Conservation (phyloP, 208 protist genomes). For the Jaenimonas drosophilae region DNA sequence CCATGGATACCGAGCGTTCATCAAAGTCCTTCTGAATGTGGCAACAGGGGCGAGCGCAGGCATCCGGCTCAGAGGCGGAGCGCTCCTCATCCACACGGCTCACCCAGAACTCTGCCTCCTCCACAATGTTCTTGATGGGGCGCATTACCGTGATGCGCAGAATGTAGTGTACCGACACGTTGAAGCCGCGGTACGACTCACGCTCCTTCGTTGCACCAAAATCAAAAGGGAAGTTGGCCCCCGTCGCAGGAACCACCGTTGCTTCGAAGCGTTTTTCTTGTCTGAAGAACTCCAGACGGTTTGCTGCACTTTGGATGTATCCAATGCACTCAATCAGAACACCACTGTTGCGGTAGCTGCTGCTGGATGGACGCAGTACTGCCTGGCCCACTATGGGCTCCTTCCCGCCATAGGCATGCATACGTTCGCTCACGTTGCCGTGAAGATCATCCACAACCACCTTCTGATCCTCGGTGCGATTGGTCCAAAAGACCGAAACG, state of each 20-base stretch:
- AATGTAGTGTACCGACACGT: conserved; percentile 56
- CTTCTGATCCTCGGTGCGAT: conserved; percentile 18
- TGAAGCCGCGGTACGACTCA: conserved; percentile 78
- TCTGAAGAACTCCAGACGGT: conserved; percentile 29
- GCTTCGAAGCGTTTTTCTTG: conserved; percentile 69
- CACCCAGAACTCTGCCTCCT: conserved; percentile 69
- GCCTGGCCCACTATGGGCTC: conserved; percentile 50
- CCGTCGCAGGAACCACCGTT: conserved; percentile 26
- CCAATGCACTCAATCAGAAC: conserved; percentile 62
- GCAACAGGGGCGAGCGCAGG: conserved; percentile 49
- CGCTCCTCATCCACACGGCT: conserved; percentile 37
- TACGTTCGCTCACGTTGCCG: conserved; percentile 31
- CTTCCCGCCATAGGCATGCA: conserved; percentile 37
- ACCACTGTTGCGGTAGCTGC: conserved; percentile 54
- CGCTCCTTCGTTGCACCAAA: conserved; percentile 67
- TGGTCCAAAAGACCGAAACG: conserved; percentile 40
- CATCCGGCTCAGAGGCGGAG: conserved; percentile 29
- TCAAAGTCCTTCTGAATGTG: conserved; percentile 70
- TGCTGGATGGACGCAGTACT: conserved; percentile 40
- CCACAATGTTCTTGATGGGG: conserved; percentile 50
- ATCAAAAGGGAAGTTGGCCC: conserved; percentile 53
- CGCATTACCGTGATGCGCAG: conserved; percentile 51
- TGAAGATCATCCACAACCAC: conserved; percentile 17
- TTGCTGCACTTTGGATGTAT: conserved; percentile 14
- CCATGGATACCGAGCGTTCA: conserved; percentile 54